These are phyloP conservation scores for Aspergillus pseudonomiae DNA, from an alignment of 2,329 filamentous ascomycete species.

Conservation along the genomic window DNA sequence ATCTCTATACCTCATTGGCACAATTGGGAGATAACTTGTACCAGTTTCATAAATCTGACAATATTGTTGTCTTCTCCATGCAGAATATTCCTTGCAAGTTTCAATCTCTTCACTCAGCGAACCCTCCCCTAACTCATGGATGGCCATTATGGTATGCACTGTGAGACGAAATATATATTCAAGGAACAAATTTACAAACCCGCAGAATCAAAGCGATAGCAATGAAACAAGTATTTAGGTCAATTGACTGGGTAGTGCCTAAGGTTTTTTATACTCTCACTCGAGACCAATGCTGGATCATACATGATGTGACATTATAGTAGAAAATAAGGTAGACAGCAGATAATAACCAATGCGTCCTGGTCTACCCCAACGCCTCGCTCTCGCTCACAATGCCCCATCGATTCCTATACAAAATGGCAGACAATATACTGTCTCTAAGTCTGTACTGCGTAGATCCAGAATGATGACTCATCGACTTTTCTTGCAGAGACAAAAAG, in stretches of 20 bases:
- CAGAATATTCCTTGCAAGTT: neutral
- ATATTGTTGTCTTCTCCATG: neutral
- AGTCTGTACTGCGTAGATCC: slow-evolving; percentile 3
- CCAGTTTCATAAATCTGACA: neutral
- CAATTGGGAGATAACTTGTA: neutral
- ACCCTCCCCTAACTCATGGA: neutral
- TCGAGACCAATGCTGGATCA: neutral
- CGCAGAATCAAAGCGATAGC: too few relatives aligned
- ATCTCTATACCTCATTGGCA: neutral
- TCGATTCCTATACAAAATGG: slow-evolving; percentile 2
- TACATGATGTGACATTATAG: neutral
- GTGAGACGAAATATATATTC: neutral
- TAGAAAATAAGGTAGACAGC: neutral
- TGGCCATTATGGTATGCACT: neutral
- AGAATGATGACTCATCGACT: slow-evolving; percentile 16
- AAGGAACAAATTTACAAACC: neutral
- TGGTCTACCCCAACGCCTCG: neutral
- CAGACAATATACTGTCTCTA: slow-evolving; percentile 3
- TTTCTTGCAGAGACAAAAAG: slow-evolving; percentile 12
- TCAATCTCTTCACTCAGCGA: neutral
- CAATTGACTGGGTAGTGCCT: neutral
- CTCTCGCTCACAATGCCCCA: neutral
- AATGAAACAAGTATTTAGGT: neutral
- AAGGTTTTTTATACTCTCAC: neutral
- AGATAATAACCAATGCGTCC: neutral